Percentiles rank a stretch among this genome's conserved stretches.
These are phyloP conservation scores for Rutstroemia sp. DNA, from an alignment of 2,329 filamentous ascomycete genomes.

Conservation along the genomic window DNA sequence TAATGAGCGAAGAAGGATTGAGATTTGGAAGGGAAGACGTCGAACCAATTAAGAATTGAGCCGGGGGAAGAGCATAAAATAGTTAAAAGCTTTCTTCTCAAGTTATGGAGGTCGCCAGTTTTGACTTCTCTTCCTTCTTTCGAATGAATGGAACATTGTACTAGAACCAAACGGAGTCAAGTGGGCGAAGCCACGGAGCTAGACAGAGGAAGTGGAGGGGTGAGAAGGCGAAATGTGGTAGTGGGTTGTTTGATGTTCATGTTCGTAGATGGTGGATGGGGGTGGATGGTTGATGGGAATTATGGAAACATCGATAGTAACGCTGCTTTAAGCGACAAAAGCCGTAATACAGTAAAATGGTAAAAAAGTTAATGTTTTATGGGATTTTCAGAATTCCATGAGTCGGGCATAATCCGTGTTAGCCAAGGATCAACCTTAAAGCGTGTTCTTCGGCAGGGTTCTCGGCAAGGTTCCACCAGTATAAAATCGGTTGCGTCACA, in stretches of 20 bases:
- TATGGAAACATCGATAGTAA: not conserved
- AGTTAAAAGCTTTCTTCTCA: no score
- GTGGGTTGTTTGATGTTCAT: not conserved
- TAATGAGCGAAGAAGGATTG: no score
- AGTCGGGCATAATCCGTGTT: not conserved
- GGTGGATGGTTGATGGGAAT: not conserved
- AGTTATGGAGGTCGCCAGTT: no score
- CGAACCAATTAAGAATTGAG: no score
- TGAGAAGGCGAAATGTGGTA: not conserved
- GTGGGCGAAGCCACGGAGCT: not conserved
- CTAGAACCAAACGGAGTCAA: not conserved
- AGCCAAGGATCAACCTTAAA: no score
- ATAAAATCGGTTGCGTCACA: no score
- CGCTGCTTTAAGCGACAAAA: not conserved
- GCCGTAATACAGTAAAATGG: not conserved
- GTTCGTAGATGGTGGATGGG: not conserved
- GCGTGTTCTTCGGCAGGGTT: no score
- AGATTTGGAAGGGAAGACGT: no score
- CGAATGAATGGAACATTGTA: no score
- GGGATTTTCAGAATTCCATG: slow-evolving; percentile 10
- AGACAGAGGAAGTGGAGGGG: not conserved
- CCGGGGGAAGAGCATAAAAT: no score
- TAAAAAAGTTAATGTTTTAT: slow-evolving; percentile 6
- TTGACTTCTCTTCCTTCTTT: no score
- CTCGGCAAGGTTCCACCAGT: no score